Evolutionary conservation across 768 basidiomycete genomes (phyloP).

Genomic region (Clathrus columnatus): DNA sequence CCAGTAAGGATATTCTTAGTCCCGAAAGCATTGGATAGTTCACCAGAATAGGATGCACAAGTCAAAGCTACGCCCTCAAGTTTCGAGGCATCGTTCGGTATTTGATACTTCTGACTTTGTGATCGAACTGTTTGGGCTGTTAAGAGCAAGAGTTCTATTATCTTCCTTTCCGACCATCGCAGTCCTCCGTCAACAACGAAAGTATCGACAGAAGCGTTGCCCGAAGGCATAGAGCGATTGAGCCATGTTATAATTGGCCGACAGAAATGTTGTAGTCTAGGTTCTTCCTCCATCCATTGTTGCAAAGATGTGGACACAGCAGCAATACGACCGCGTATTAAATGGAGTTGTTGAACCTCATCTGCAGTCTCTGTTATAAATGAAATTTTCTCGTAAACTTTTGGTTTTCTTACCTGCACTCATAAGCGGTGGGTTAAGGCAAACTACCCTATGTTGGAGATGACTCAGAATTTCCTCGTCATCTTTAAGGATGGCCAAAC

Average conservation of each 20-base stretch:
- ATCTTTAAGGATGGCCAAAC: not conserved
- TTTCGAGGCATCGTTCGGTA: not conserved
- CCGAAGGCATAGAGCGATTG: not conserved
- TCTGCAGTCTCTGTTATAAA: not conserved
- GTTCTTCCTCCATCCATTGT: constrained; percentile 14
- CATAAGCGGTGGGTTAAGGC: not conserved
- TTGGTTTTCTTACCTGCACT: not conserved
- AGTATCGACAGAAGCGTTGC: not conserved
- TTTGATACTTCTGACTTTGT: constrained; percentile 22
- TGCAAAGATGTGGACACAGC: not conserved
- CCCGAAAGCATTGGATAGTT: constrained; percentile 17
- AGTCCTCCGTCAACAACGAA: not conserved
- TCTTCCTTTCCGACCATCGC: constrained; percentile 22
- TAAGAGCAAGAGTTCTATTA: constrained; percentile 59
- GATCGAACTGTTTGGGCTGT: constrained; percentile 52
- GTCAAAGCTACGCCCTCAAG: constrained; percentile 42
- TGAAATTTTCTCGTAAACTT: not conserved
- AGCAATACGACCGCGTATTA: not conserved
- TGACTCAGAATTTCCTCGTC: not conserved
- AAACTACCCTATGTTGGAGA: not conserved
- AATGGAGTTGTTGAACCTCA: not conserved
- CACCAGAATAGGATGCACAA: constrained; percentile 35
- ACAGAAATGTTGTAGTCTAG: constrained; percentile 24
- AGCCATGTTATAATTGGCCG: constrained; percentile 26
- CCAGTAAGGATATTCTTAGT: constrained; percentile 34